These are phyloP conservation scores for Microstroma glucosiphilum DNA, from an alignment of 1,284 basidiomycete genomes.

Conservation along the genomic window DNA sequence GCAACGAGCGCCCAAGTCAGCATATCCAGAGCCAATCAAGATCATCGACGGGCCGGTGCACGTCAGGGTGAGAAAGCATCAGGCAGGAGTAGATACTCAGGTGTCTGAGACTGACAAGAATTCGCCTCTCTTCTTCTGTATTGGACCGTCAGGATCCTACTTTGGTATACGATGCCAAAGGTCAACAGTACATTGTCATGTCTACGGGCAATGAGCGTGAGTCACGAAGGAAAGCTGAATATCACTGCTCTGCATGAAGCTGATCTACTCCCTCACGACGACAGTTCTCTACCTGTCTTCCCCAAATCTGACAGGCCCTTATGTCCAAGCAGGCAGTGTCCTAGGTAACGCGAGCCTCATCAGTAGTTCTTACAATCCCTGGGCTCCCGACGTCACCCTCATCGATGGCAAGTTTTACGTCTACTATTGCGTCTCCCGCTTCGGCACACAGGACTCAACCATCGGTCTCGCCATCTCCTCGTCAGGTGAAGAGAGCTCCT, in stretches of 20 bases:
- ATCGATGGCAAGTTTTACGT: background rate
- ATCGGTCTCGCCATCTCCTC: background rate
- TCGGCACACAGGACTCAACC: background rate
- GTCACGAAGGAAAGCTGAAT: too few relatives aligned
- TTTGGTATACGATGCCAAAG: too few relatives aligned
- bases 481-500: background rate
- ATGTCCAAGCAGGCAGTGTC: background rate
- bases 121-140: too few relatives aligned
- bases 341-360: background rate
- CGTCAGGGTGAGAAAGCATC: too few relatives aligned
- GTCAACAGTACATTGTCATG: too few relatives aligned
- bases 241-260: background rate
- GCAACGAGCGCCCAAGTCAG: too few relatives aligned
- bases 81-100: too few relatives aligned
- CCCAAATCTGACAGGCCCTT: background rate
- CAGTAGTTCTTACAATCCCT: background rate
- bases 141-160: too few relatives aligned
- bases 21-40: too few relatives aligned
- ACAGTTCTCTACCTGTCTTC: background rate
- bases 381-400: background rate
- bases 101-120: too few relatives aligned
- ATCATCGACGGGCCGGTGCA: too few relatives aligned
- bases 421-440: slow-evolving; percentile 2
- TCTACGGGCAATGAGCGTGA: too few relatives aligned
- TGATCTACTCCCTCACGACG: background rate